Conservation (phyloP, 495 filamentous ascomycete genomes). For the Aspergillus ostianus region DNA sequence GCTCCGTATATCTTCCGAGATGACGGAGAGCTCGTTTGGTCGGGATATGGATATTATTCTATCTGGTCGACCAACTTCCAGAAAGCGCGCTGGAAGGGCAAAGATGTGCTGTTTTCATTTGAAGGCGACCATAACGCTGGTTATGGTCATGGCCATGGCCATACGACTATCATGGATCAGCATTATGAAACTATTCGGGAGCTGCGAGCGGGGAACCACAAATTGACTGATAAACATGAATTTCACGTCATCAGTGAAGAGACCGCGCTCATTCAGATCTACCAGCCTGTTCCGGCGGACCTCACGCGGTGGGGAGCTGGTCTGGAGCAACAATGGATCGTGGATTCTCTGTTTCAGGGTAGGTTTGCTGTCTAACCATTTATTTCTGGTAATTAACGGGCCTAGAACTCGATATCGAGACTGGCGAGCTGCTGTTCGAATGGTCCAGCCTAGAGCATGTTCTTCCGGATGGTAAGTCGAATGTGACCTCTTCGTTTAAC, state of each 20-base stretch:
- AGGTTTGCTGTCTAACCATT: not conserved
- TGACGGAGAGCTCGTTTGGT: constrained; percentile 55
- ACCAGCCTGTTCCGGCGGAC: constrained; percentile 36
- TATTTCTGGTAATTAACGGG: not conserved
- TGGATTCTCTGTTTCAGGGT: constrained; percentile 44
- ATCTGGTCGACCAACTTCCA: constrained; percentile 53
- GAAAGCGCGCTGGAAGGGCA: constrained; percentile 46
- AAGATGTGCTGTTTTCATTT: constrained; percentile 52
- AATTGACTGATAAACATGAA: constrained; percentile 53
- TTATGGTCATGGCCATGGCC: constrained; percentile 54
- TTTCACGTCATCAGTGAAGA: constrained; percentile 48
- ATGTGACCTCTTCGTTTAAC: too few species aligned
- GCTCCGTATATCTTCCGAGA: constrained; percentile 56
- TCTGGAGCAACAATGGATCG: constrained; percentile 42
- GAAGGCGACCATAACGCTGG: constrained; percentile 54
- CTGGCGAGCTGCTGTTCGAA: constrained; percentile 40
- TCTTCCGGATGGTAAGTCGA: constrained; percentile 45
- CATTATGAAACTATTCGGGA: constrained; percentile 54
- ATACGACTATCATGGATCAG: constrained; percentile 50
- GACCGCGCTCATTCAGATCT: constrained; percentile 41
- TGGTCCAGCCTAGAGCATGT: constrained; percentile 44
- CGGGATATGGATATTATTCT: constrained; percentile 52
- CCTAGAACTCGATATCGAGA: constrained; percentile 38
- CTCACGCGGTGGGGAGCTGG: constrained; percentile 37
- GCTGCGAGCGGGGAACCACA: constrained; percentile 51